phyloP scores from a whole-genome alignment of 2,329 filamentous ascomycete genomes.

The Sporothrix luriei region DNA sequence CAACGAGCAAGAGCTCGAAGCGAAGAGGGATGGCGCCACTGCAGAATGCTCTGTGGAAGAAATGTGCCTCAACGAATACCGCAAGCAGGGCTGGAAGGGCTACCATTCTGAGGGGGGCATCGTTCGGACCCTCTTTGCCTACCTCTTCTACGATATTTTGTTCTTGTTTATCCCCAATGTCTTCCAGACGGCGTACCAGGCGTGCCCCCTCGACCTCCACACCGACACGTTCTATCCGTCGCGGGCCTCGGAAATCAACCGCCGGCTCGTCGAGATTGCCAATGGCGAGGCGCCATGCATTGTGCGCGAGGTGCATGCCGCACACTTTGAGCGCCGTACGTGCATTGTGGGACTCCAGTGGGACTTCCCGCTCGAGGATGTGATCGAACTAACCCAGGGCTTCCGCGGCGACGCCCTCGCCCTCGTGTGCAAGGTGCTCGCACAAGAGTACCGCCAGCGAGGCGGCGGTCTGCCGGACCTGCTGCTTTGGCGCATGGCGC shows the following conservation, averaged over 20 bases:
- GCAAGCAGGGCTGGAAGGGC: constrained; percentile 83
- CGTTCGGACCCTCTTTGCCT: constrained; percentile 84
- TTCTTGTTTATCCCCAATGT: constrained; percentile 95
- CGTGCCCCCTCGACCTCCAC: constrained; percentile 87
- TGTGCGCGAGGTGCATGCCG: constrained; percentile 67
- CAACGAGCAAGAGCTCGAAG: constrained; percentile 55
- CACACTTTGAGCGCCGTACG: constrained; percentile 70
- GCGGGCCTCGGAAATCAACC: constrained; percentile 86
- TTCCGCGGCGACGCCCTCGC: constrained; percentile 81
- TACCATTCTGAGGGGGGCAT: constrained; percentile 93
- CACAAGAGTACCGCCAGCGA: constrained; percentile 87
- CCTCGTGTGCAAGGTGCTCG: constrained; percentile 87
- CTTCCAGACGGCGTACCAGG: constrained; percentile 94
- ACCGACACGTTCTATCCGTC: constrained; percentile 89
- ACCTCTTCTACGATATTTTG: constrained; percentile 89
- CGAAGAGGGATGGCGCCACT: not conserved
- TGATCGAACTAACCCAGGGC: constrained; percentile 75
- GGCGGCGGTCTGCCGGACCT: constrained; percentile 90
- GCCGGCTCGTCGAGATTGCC: constrained; percentile 79
- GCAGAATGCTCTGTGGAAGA: constrained; percentile 82
- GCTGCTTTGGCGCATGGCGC: constrained; percentile 72
- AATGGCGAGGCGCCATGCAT: constrained; percentile 75
- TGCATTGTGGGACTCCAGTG: constrained; percentile 92
- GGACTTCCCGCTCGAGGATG: constrained; percentile 77
- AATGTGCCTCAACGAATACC: constrained; percentile 90